Base-by-base conservation (phyloP, 1,284 basidiomycete genomes). In the Pyrrhoderma lamaoense region DNA sequence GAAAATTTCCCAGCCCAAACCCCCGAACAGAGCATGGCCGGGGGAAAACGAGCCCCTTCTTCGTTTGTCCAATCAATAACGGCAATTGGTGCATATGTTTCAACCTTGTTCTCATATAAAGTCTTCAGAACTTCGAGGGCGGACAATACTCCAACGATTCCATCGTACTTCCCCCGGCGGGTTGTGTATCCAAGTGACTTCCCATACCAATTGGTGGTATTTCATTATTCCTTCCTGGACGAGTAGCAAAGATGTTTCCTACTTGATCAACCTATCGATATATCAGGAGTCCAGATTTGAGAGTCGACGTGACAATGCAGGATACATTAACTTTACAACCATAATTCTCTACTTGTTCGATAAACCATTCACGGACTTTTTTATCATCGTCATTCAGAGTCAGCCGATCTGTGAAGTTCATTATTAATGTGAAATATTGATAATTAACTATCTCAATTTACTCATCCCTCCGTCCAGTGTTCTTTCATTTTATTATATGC, bases 41-140 rank as follows among this genome's bases (percentile, higher is more conserved):
- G 57, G 13, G 59, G 55, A 39, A 62, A 62, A 13, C 61, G 58
- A 3, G 61, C 61, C 16, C 61, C 61, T 45, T 62, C 59, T 43
- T 62, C 59, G 46, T 61, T 60, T 37, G 60, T 61, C 60, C 60
- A 63, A 39, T 62, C 57, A 8, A 60, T 52, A 27, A 62, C 42
- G 4, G 56, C 54, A 9, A 62, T 47, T 2, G 61, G 61, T 21
- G 53, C 56, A 25, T 61, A 47, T 11, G 61, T 62, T 49, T 55
- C 48, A 23, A 62, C 50, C 3, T 59, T 56, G 25, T 61, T 53
- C 11, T 62, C 58, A 13, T 60, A 46, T 13, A 62, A 35, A n/a
- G 56, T 56, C 11, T 58, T 49, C 31, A 61, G 47, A 2, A 53
- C 60, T 45, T 63, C 61, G 7, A 63, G 47, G 2, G 53, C 61